Evolutionary conservation across 2,329 filamentous ascomycete genomes (phyloP), one percentile per base, ranked within the genome.

Genomic region (Iodosphaeria phyllophila): DNA sequence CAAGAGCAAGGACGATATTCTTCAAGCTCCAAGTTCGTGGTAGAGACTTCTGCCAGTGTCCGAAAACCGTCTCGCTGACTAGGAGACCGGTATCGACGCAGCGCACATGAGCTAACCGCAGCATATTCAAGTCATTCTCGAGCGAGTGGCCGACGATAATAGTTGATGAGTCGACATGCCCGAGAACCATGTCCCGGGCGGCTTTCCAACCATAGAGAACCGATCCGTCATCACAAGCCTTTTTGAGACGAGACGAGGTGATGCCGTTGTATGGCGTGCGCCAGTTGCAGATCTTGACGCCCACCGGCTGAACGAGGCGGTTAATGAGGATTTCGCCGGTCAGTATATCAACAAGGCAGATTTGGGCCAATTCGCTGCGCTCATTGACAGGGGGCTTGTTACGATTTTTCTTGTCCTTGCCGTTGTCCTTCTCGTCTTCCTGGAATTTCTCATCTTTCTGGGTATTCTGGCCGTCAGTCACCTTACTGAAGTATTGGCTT

Each of bases 101-200:
- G 11, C 37, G 42, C 2, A 29, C 22, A 31, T 63, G 58, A 0
- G 46, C 32, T 7, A 62, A 47, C 3, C 51, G 44, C 8, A 65
- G 36, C 2, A 48, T 47, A 5, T 46, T 37, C 0, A 65, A 38
- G 28, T 64, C 59, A 25, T 56, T 36, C 5, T 53, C 29, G 4
- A 63, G 37, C 4, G 51, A 39, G 25, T 65, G 60, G 1, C 60
- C 60, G 6, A 63, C 36, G 6, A 64, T 35, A 2, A 64, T 44
- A 0, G 60, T 64, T 6, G 51, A 27, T 0, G 30, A 28, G 30
- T 60, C 52, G 17, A 56, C 47, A 27, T 47, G 41, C 12, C 43
- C 33, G 42, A 52, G 58, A 5, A 65, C 37, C 22, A 39, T 40
- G 3, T 34, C 28, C 2, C 59, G 52, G 3, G 58, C 60, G 4